Evolutionary conservation across 1,284 basidiomycete genomes (phyloP), one percentile per base, ranked within the genome.

Genomic region (Apiotrichum domesticum): DNA sequence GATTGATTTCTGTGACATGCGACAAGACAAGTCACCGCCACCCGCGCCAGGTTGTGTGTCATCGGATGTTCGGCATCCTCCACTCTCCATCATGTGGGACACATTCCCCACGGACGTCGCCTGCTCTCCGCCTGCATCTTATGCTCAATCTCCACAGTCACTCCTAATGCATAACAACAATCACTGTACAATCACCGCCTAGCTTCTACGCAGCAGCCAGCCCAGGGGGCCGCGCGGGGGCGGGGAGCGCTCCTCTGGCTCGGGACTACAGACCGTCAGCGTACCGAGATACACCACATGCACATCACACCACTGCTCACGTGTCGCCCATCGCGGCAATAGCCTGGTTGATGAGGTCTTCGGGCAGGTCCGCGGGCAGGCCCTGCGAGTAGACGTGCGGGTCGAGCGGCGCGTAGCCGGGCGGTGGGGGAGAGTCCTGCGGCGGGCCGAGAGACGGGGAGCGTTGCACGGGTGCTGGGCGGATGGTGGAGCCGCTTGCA

Each of bases 371-470:
- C 7, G 70, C 72, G 2, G 77, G 77, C 3, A 78, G 64, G 21
- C 75, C 77, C 34, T 68, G 55, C 13, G 68, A 66, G 62, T 78
- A 77, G 37, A 76, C 69, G 58, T 75, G 68, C 3, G 75, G 76
- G 61, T 77, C 76, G 33, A 78, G 62, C 4, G 76, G 77, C 13
- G 76, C 72, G 61, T 78, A 78, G 1, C 71, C 73, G 0, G 77
- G 77, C 1, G 77, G 77, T 5, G 69, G 69, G 6, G 63, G 64
- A 35, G 63, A 63, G 58, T 63, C 59, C 55, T 42, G 41, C 3
- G 61, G 61, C 1, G 61, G 61, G 32, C 61, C 61, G n/a, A 56
- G 55, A 14, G 54, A 57, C 1, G 57, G 61, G 6, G 44, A 42
- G 14, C 61, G 61, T 37, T 51, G 34, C 14, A 55, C 15, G n/a